These are phyloP conservation scores for Calocybe gangraenosa DNA, from an alignment of 768 basidiomycete species.

Conservation along the genomic window DNA sequence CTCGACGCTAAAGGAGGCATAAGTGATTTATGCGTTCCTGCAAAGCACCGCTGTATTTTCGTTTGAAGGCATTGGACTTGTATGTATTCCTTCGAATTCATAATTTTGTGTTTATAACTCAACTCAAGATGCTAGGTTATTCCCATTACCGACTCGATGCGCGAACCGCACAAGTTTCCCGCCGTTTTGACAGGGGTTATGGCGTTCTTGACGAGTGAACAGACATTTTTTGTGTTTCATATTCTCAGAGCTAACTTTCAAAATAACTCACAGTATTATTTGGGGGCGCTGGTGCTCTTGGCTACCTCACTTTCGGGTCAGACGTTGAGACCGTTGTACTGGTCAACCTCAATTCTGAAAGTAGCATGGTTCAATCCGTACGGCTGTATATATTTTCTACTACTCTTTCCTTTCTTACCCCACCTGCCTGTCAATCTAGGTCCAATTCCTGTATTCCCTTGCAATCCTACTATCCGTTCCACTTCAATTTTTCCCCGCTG, in stretches of 20 bases:
- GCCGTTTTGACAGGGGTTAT: constrained; percentile 85
- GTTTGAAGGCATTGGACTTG: constrained; percentile 95
- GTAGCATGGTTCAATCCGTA: constrained; percentile 85
- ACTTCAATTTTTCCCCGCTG: constrained; percentile 95
- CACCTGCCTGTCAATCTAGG: constrained; percentile 29
- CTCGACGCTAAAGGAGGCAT: constrained; percentile 1
- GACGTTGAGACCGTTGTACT: constrained; percentile 91
- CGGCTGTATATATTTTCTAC: too few relatives aligned
- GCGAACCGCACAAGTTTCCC: constrained; percentile 92
- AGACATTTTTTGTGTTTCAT: constrained; percentile 16
- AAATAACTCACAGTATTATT: constrained; percentile 57
- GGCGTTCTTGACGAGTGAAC: constrained; percentile 73
- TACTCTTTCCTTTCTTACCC: constrained; percentile 16
- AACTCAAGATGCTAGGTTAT: constrained; percentile 53
- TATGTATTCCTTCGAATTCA: constrained; percentile 29
- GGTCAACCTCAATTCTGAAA: constrained; percentile 83
- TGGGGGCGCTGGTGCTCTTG: constrained; percentile 81
- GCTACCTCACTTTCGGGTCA: constrained; percentile 85
- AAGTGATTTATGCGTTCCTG: not conserved
- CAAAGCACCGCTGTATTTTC: constrained; percentile 93
- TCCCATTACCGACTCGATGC: constrained; percentile 97
- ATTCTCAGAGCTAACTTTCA: constrained; percentile 2
- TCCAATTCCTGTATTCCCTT: constrained; percentile 85
- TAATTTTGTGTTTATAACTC: constrained; percentile 1
- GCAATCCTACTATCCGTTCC: constrained; percentile 92